Evolutionary conservation across 345 rosid species (phyloP).

Genomic region (Bretschneidera sinensis): DNA sequence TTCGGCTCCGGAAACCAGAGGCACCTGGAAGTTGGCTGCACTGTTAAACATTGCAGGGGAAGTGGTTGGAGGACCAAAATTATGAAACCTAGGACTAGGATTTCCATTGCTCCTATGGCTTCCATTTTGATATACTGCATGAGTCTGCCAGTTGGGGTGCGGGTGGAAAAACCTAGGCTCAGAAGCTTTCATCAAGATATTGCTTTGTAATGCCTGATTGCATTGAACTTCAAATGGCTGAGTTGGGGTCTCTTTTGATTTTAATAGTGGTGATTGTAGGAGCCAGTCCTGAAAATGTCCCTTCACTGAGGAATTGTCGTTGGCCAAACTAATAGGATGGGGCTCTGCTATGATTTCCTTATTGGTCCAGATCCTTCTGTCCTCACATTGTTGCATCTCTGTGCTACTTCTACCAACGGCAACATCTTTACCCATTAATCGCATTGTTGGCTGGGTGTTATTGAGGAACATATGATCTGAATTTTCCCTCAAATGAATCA

Average conservation of each 20-base stretch:
- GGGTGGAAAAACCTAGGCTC: slow-evolving; percentile 33
- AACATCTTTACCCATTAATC: slow-evolving; percentile 75
- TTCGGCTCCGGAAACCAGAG: slow-evolving; percentile 20
- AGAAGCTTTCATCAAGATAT: slow-evolving; percentile 15
- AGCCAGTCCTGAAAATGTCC: slow-evolving; percentile 25
- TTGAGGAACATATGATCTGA: slow-evolving; percentile 23
- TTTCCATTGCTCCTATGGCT: slow-evolving; percentile 15
- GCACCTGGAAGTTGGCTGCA: slow-evolving; percentile 28
- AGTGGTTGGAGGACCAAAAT: slow-evolving; percentile 22
- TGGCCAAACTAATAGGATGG: slow-evolving; percentile 12
- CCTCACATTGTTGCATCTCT: slow-evolving; percentile 26
- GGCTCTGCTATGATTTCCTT: slow-evolving; percentile 40
- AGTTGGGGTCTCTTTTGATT: slow-evolving; percentile 19
- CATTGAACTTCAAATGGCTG: slow-evolving; percentile 21
- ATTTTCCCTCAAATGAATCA: slow-evolving; percentile 15
- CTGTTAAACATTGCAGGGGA: slow-evolving; percentile 17
- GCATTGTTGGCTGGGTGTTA: slow-evolving; percentile 44
- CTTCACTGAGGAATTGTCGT: slow-evolving; percentile 10
- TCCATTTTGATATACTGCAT: slow-evolving; percentile 22
- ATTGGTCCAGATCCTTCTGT: slow-evolving; percentile 36
- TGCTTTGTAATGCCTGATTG: slow-evolving; percentile 12
- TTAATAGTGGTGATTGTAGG: slow-evolving; percentile 24
- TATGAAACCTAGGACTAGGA: slow-evolving; percentile 15
- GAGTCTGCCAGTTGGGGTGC: slow-evolving; percentile 24
- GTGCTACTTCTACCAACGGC: slow-evolving; percentile 36